Evolutionary conservation across 345 rosid species (phyloP).

Genomic region (Bruguiera parviflora): DNA sequence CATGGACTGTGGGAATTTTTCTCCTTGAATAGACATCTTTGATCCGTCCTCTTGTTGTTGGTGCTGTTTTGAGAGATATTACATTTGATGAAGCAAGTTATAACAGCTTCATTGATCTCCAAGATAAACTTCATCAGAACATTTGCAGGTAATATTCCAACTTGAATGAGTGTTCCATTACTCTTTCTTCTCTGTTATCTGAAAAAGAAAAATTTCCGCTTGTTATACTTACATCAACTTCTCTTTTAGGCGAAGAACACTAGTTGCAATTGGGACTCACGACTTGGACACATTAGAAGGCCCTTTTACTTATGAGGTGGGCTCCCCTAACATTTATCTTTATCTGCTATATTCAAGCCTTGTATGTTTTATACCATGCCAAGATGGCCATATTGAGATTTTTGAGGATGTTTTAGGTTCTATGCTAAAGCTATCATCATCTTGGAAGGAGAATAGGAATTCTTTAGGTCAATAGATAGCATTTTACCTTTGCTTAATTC

Average conservation of each 20-base stretch:
- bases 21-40: slow-evolving; percentile 50
- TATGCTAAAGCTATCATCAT: not conserved
- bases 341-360: not conserved
- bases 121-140: slow-evolving; percentile 94
- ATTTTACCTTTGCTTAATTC: too few species aligned
- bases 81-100: slow-evolving; percentile 80
- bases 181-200: not conserved
- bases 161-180: not conserved
- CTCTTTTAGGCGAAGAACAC: slow-evolving; percentile 65
- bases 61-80: slow-evolving; percentile 86
- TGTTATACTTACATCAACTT: not conserved
- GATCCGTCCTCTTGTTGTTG: slow-evolving; percentile 66
- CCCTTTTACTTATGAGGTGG: slow-evolving; percentile 91
- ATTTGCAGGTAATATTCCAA: slow-evolving; percentile 65
- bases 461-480: not conserved
- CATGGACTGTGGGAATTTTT: slow-evolving; percentile 12
- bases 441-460: not conserved
- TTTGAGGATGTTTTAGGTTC: not conserved
- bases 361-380: not conserved
- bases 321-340: slow-evolving; percentile 17
- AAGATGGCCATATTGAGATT: not conserved
- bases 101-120: slow-evolving; percentile 94
- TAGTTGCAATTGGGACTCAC: slow-evolving; percentile 96
- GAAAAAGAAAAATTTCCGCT: not conserved
- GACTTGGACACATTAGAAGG: slow-evolving; percentile 86